Conservation (phyloP, 139 green algal genomes). For the Volvox africanus region DNA sequence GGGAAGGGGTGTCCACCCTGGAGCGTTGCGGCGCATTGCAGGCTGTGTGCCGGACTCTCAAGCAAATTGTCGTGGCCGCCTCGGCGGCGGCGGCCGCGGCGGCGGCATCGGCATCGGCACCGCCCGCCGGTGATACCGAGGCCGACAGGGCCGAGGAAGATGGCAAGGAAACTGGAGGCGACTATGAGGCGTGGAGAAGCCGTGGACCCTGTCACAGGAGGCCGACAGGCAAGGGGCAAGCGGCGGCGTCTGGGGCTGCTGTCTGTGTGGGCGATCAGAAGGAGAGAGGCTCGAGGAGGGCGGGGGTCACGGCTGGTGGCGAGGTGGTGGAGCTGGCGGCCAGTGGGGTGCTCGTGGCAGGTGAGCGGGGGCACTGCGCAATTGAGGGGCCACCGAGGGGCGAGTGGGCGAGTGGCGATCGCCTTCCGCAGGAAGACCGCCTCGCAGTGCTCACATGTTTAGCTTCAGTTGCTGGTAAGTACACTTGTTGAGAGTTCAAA, state of each 20-base stretch:
- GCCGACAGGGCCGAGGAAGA: background rate
- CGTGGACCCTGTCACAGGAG: background rate
- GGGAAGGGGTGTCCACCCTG: background rate
- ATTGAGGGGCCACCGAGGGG: too few species aligned
- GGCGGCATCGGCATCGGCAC: background rate
- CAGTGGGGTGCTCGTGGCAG: background rate
- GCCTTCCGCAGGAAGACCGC: too few species aligned
- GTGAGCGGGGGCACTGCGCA: background rate
- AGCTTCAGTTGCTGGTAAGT: too few species aligned
- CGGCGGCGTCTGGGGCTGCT: too few species aligned
- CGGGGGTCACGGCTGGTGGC: slow-evolving; percentile 13
- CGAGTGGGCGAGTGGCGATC: too few species aligned
- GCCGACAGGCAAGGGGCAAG: background rate
- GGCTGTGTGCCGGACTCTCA: background rate
- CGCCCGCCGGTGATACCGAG: background rate
- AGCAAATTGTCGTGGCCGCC: background rate
- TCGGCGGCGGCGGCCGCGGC: background rate
- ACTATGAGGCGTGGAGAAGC: background rate
- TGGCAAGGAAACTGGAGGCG: background rate
- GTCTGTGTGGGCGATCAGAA: too few species aligned
- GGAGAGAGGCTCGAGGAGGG: background rate
- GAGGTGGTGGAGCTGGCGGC: background rate
- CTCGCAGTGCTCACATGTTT: too few species aligned
- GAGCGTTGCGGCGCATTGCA: background rate
- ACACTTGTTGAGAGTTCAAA: too few species aligned